Evolutionary conservation across 2,329 filamentous ascomycete genomes (phyloP), one percentile per base, ranked within the genome.

Genomic region (Alternaria sp.): DNA sequence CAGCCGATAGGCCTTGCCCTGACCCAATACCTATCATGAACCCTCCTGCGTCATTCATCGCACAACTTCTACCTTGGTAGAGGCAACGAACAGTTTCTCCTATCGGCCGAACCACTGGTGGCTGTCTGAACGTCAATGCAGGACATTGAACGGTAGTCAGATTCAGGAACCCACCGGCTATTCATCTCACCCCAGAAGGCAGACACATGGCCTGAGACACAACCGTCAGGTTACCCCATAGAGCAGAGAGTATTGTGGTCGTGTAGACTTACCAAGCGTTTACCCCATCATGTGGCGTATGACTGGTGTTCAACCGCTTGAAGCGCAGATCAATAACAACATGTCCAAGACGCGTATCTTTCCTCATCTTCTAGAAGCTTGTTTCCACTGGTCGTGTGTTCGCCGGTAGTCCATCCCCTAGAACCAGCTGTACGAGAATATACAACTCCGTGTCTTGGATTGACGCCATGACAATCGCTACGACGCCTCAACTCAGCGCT

Each of bases 101-200:
- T 24, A 34, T 58, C n/a, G 46, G 44, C 49, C 56, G 51, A 51
- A 36, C 49, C 50, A 51, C 33, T 49, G n/a, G 23, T 37, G 51
- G 21, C 53, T 26, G 24, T 45, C 21, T 34, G 33, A 23, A 51
- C 29, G 17, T 13, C 24, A 21, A 46, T 49, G 24, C 29, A 51
- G 36, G 37, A 51, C 53, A 29, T 24, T 48, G 21, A 51, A 46
- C 31, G 26, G 33, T 40, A 8, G 56, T 58, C 56, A 55, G 54
- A 48, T 36, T 40, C 60, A 61, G 54, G 57, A 46, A 65, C 49
- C 60, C 62, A 61, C 62, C 60, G 62, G 62, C 54, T 63, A 61
- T 65, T 60, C 21, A 34, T 29, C 23, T n/a, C 39, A 24, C 13
- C 28, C 26, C 39, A 36, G 34, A 53, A 42, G 33, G 39, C 33